Conservation (phyloP, 108 stramenopile species). For the Nitzschia palea region DNA sequence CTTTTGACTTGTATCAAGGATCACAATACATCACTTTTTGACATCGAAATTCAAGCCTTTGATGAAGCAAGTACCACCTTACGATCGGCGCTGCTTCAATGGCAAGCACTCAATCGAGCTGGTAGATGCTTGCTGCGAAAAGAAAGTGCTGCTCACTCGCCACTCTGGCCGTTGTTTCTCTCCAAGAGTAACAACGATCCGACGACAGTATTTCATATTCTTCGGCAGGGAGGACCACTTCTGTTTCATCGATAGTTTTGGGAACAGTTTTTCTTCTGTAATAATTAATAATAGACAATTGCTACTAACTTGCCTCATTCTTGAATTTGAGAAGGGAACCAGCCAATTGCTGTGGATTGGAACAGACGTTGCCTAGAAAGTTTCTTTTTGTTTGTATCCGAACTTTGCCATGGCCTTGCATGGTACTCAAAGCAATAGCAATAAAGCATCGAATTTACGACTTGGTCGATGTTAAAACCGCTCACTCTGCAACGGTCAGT, state of each 20-base stretch:
- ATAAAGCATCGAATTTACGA: too few species aligned
- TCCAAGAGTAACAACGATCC: slow-evolving; percentile 1
- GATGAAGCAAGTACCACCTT: background rate
- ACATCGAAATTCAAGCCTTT: slow-evolving; percentile 5
- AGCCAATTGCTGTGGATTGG: too few species aligned
- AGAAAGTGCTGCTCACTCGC: background rate
- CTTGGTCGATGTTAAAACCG: too few species aligned
- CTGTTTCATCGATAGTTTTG: background rate
- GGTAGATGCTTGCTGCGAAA: slow-evolving; percentile 15
- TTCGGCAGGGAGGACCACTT: slow-evolving; percentile 9
- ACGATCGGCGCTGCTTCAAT: background rate
- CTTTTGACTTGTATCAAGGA: slow-evolving; percentile 15
- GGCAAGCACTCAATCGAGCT: slow-evolving; percentile 13
- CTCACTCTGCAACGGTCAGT: too few species aligned
- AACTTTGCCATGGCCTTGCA: too few species aligned
- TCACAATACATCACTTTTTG: slow-evolving; percentile 12
- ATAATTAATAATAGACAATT: too few species aligned
- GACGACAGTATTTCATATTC: slow-evolving; percentile 4
- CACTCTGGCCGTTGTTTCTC: slow-evolving; percentile 18
- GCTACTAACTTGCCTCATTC: too few species aligned
- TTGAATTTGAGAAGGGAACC: too few species aligned
- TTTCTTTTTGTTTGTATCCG: too few species aligned
- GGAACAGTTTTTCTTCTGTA: too few species aligned
- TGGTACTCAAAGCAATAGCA: too few species aligned
- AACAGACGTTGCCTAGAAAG: too few species aligned